Evolutionary conservation across 345 rosid species (phyloP).

Genomic region (Eucalyptus coolabah): DNA sequence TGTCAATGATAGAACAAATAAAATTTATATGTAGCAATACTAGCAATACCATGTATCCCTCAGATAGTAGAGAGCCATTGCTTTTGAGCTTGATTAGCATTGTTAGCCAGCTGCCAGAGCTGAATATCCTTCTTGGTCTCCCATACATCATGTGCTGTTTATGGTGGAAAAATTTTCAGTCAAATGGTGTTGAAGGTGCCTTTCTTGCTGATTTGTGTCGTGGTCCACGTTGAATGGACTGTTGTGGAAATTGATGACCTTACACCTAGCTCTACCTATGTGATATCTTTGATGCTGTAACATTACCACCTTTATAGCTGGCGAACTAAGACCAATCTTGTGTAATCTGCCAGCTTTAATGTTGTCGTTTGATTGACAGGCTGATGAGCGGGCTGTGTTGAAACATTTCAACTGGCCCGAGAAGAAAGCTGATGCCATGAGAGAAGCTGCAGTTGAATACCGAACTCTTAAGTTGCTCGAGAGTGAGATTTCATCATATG

Average conservation of each 20-base stretch:
- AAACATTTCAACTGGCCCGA: constrained; percentile 98
- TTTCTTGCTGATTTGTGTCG: neutral
- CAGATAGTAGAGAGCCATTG: neutral
- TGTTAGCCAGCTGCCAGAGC: neutral
- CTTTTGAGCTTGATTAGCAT: neutral
- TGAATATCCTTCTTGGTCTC: neutral
- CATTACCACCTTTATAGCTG: neutral
- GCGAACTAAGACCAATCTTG: neutral
- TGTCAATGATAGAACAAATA: neutral
- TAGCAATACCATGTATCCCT: neutral
- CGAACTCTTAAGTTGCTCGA: constrained; percentile 62
- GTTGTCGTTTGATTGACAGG: constrained; percentile 14
- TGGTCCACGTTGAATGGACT: neutral
- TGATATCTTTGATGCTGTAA: neutral
- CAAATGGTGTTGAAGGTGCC: neutral
- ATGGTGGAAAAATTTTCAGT: neutral
- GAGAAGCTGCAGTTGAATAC: constrained; percentile 86
- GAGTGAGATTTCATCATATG: constrained; percentile 43
- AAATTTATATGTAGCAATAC: neutral
- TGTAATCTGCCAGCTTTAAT: neutral
- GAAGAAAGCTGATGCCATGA: constrained; percentile 76
- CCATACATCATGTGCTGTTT: neutral
- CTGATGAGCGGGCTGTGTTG: constrained; percentile 82
- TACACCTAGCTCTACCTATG: neutral
- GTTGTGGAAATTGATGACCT: neutral